Evolutionary conservation across 1,284 basidiomycete species (phyloP).

Genomic region (Sanghuangporus weigelae): DNA sequence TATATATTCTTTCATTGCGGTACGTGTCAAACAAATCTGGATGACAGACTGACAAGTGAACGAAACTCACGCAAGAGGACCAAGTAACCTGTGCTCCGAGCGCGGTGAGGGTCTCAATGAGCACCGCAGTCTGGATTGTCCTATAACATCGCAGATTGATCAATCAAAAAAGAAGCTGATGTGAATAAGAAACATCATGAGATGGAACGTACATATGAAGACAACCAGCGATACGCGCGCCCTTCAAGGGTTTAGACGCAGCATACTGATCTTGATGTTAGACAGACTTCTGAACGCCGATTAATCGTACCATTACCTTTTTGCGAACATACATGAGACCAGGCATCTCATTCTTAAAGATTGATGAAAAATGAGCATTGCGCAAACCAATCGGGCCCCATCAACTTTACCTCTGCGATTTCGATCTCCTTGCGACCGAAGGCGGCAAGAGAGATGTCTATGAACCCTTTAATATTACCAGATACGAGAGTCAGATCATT

Average conservation of each 20-base stretch:
- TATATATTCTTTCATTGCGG: conserved; percentile 81
- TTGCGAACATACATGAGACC: conserved; percentile 88
- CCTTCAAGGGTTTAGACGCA: conserved; percentile 82
- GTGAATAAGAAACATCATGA: not conserved
- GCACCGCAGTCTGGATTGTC: conserved; percentile 96
- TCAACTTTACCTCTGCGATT: conserved; percentile 77
- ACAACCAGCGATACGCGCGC: conserved; percentile 96
- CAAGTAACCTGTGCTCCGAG: conserved; percentile 98
- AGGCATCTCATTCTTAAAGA: conserved; percentile 78
- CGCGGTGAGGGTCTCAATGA: conserved; percentile 93
- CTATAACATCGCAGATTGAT: conserved; percentile 32
- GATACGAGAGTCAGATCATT: not conserved
- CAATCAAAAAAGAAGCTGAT: conserved; percentile 10
- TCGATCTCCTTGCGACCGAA: conserved; percentile 98
- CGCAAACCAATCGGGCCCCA: not conserved
- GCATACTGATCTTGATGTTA: conserved; percentile 57
- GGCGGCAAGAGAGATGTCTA: conserved; percentile 93
- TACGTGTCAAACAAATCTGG: conserved; percentile 5
- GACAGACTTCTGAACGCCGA: conserved; percentile 7
- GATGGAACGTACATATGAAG: conserved; percentile 76
- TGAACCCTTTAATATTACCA: conserved; percentile 19
- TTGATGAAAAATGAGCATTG: conserved; percentile 20
- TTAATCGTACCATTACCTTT: conserved; percentile 48
- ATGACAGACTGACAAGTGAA: conserved; percentile 2
- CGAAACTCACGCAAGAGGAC: conserved; percentile 86